Base-by-base conservation (phyloP, 164 flowering plant genomes). In the Berberis thunbergii region DNA sequence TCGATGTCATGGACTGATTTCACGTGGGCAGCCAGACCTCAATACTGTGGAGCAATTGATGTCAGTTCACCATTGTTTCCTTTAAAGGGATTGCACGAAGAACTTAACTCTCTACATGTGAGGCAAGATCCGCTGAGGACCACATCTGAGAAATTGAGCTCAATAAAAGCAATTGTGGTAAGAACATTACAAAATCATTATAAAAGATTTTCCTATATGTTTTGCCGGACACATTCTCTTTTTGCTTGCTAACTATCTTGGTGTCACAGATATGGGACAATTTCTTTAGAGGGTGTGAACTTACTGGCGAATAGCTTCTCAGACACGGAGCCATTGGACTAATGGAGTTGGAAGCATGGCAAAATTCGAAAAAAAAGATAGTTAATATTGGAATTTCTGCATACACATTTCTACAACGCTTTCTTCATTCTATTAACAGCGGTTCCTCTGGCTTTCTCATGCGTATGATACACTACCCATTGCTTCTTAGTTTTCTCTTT, bases 401-500 rank as follows among this genome's bases (percentile, higher is more conserved):
- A 12, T 72, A 76, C 68, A 61, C 61, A 61, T 74, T 79, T 67
- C 44, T 76, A n/a, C 74, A 65, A 40, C 76, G 77, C 75, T 69
- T 79, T 68, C 67, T 79, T 38, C 65, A 57, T 49, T 76, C 82
- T 54, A 76, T 76, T 53, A 70, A 74, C 70, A 76, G 69, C 60
- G 77, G 74, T 58, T 79, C 76, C 10, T 4, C 70, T 43, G 79
- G 82, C 56, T 76, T 79, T 70, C 74, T 76, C 61, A 58, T 79
- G 78, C 65, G 79, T 79, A 79, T 42, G 82, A 38, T 45, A 46
- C 53, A 6, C 54, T 67, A 40, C 45, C 54, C 46, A 6, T 43
- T 39, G 41, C 53, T 49, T 8, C 43, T 7, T 50, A 6, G 7
- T 12, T 52, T 9, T 52, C 3, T 10, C 10, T 52, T 52, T 10